phyloP scores from a whole-genome alignment of 106 monocot genomes.

The Allium cepa region DNA sequence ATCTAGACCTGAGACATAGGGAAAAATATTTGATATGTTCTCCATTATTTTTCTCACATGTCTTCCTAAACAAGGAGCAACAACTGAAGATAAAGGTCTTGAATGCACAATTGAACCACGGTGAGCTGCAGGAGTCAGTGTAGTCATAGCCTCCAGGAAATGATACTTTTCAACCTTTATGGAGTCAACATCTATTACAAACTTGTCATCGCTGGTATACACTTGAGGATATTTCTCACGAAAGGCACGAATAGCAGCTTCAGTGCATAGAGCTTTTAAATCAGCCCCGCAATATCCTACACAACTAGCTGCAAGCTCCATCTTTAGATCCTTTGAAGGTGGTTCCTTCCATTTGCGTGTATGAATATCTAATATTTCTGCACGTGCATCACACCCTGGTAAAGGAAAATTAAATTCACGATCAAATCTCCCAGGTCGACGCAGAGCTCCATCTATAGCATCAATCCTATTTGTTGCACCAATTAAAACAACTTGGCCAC shows the following conservation, averaged over 20 bases:
- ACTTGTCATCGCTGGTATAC: conserved; percentile 97
- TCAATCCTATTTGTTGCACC: conserved; percentile 99
- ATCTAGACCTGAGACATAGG: conserved; percentile 55
- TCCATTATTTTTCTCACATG: conserved; percentile 74
- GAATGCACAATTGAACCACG: conserved; percentile 88
- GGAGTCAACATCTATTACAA: conserved; percentile 94
- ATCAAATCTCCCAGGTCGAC: conserved; percentile 97
- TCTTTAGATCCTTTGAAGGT: conserved; percentile 73
- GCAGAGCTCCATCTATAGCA: conserved; percentile 96
- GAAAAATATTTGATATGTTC: conserved; percentile 69
- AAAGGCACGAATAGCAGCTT: conserved; percentile 97
- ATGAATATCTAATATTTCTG: conserved; percentile 94
- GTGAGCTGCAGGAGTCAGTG: conserved; percentile 97
- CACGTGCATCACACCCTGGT: conserved; percentile 88
- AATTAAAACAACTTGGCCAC: conserved; percentile 95
- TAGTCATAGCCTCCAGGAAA: conserved; percentile 97
- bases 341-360: conserved; percentile 98
- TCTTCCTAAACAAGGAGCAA: conserved; percentile 68
- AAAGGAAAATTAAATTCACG: conserved; percentile 94
- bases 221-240: conserved; percentile 99
- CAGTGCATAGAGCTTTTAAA: conserved; percentile 93
- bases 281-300: conserved; percentile 99
- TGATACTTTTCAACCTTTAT: conserved; percentile 88
- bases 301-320: conserved; percentile 97
- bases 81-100: conserved; percentile 82